phyloP scores from a whole-genome alignment of 2,329 filamentous ascomycete species.

The Colletotrichum phormii region DNA sequence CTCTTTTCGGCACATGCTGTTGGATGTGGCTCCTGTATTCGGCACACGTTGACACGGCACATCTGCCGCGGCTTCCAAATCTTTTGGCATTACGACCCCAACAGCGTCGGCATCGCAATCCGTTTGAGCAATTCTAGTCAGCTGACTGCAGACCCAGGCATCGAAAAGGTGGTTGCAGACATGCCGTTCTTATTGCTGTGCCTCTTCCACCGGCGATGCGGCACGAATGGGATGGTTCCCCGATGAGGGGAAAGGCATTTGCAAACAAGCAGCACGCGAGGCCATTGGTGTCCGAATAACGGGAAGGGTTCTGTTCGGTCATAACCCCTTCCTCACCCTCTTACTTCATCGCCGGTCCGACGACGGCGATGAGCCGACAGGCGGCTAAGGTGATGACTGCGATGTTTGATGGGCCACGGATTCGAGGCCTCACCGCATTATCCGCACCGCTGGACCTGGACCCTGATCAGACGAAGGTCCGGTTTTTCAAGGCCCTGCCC shows the following conservation, averaged over 20 bases:
- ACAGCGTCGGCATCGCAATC: neutral
- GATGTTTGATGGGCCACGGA: slow-evolving; percentile 1
- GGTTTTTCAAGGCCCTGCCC: slow-evolving; percentile 23
- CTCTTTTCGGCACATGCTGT: slow-evolving; percentile 18
- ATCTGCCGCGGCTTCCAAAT: slow-evolving; percentile 21
- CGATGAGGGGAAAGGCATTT: neutral
- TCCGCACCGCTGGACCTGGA: slow-evolving; percentile 18
- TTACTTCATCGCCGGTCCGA: neutral
- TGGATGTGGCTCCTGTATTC: neutral
- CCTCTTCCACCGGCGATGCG: slow-evolving; percentile 4
- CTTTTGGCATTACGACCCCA: slow-evolving; percentile 7
- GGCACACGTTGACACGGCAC: neutral
- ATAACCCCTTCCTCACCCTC: neutral
- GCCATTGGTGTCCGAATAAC: slow-evolving; percentile 17
- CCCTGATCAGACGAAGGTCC: slow-evolving; percentile 25
- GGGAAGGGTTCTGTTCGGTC: neutral
- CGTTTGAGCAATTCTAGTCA: neutral
- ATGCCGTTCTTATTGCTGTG: neutral
- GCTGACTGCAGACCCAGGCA: slow-evolving; percentile 26
- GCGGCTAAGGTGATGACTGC: neutral
- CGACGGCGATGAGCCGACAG: neutral
- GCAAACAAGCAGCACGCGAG: neutral
- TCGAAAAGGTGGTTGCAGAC: neutral
- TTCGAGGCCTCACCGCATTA: slow-evolving; percentile 5
- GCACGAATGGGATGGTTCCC: slow-evolving; percentile 19